Base-by-base conservation (phyloP, 1,139 yeast species). In the Magnusiomyces tetraspermus region DNA sequence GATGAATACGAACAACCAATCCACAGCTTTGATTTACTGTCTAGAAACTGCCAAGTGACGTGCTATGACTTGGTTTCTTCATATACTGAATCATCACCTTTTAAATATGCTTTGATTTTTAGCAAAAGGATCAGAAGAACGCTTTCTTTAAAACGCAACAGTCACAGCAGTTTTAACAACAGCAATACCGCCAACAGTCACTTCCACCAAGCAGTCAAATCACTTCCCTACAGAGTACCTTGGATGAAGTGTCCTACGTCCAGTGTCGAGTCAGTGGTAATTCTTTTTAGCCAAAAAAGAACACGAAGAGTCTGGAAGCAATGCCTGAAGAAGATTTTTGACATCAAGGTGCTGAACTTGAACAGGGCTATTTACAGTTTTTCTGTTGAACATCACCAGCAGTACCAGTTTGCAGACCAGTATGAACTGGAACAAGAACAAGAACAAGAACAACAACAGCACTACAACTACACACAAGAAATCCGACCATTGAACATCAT, bases 281-380 rank as follows among this genome's bases (percentile, higher is more conserved):
- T 53, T 26, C 41, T 53, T 10, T 53, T 53, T 23, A 48, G 43
- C 36, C 53, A 48, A 26, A 53, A 53, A 40, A 33, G 53, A 40
- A 48, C 51, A 19, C 48, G 55, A n/a, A 53, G 51, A 36, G 46
- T 45, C 3, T 53, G 55, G 55, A 51, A 51, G 36, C 53, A 46
- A 21, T 44, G 43, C 36, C 36, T 53, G 15, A 38, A 38, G 31
- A 51, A 50, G 3, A 33, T 38, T n/a, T 53, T 51, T 42, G 53
- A 49, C 15, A 26, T 46, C 8, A 22, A 19, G 5, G 49, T 46
- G 13, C 24, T 46, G 23, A 46, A 46, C 49, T 23, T 46, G 5
- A 46, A 46, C 30, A 46, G 17, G n/a, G 43, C 43, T 15, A 46
- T 46, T 10, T 46, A 46, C 43, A 46, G 21, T 36, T 19, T 19